Evolutionary conservation across 495 filamentous ascomycete genomes (phyloP), one percentile per base, ranked within the genome.

Genomic region (Xylaria bambusicola): DNA sequence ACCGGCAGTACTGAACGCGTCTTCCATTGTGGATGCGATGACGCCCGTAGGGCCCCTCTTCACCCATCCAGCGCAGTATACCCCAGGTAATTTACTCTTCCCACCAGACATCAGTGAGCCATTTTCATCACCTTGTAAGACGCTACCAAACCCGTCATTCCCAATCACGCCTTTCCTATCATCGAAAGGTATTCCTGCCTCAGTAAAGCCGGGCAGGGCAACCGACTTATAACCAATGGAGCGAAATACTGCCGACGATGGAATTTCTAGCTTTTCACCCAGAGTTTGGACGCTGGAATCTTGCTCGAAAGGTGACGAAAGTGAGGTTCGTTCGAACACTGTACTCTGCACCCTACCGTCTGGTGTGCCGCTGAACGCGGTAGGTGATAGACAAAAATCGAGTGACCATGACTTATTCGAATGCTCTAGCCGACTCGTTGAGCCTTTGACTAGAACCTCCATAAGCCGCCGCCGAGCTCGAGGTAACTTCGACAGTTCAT

Each of bases 61-160:
- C 20, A 96, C 93, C 94, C 94, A 98, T 3, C 94, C 94, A 20
- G 93, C 90, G 62, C 91, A 93, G 72, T 98, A 98, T 17, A 97
- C 66, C 1, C 95, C 95, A 1, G 90, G 88, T n/a, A 69, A 29
- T 42, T 52, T 58, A 12, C 46, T 52, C 44, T 29, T 21, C 56
- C 49, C 35, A 15, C 7, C 44, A 23, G 23, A 42, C 1, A 41
- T 51, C 4, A 36, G 70, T 2, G 62, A 55, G 1, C 69, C 68
- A 3, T 65, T 27, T 59, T 62, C 3, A 59, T 65, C 38, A 56
- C 54, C 9, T 50, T 66, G 64, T 55, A 67, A 53, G 56, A 96
- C 84, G 21, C 94, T 84, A 6, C 94, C 94, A 52, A 84, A 78
- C 1, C 84, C 82, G 69, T 98, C 93, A 66, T 97, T 97, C 23